Evolutionary conservation across 139 green algal species (phyloP), one percentile per base, ranked within the genome.

Genomic region (Cymbomonas tetramitiformis): DNA sequence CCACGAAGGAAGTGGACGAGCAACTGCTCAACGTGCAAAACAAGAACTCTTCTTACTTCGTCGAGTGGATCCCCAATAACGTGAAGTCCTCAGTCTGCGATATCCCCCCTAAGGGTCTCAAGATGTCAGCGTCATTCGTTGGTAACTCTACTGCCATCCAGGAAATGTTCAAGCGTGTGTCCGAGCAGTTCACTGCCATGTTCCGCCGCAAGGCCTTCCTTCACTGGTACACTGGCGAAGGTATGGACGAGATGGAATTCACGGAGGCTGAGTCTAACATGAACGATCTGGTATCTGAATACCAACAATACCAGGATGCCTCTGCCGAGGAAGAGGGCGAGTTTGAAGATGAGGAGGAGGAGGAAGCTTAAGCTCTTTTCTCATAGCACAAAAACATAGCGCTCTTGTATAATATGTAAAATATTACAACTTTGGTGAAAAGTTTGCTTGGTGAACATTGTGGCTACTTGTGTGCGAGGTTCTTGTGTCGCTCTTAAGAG

Each of bases 1-100:
- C 81, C 51, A 95, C 88, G 61, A 96, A 96, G 77, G 85, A 79
- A 51, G 69, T 65, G 2, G 69, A 77, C 48, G 69, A 77, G 67
- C 64, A 77, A 51, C 64, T 77, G 58, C 56, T 77, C 26, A 74
- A 77, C 53, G 51, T 74, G 12, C 69, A 77, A 51, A 77, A 73
- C 69, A 77, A 74, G 54, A 77, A 74, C 69, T 73, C 64, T 19
- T 70, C 65, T 5, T 77, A 77, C 69, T 77, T 77, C 49, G 65
- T 77, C 50, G 69, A 77, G 54, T 77, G 69, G 69, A 77, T 74
- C 54, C 65, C 65, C 43, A 77, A 77, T 61, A 77, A 77, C 58
- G 65, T 77, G 34, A 77, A 77, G 60, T 68, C 51, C 1, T 71
- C 55, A 31, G 69, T 74, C 1, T 77, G 69, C 30, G 65, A 77